A percentile compares a stretch with the other conserved stretches of the same genome.
phyloP scores from a whole-genome alignment of 2,329 filamentous ascomycete species.

The Aspergillus unguis region DNA sequence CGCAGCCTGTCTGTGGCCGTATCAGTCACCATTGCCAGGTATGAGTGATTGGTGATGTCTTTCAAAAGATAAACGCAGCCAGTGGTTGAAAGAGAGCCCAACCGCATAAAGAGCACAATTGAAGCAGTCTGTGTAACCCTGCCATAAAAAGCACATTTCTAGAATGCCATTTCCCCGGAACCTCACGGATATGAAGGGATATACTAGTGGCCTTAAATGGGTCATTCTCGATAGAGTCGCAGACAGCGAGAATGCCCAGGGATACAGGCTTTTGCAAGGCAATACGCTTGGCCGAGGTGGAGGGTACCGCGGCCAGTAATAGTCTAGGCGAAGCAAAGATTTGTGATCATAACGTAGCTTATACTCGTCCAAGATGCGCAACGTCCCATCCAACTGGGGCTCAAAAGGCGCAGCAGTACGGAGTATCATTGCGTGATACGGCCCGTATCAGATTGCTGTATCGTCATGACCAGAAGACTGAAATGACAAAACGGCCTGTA shows the following conservation, averaged over 20 bases:
- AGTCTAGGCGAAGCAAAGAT: not conserved
- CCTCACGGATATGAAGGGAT: too few relatives aligned
- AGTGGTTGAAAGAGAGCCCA: too few relatives aligned
- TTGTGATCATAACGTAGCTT: constrained; percentile 10
- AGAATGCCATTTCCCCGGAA: too few relatives aligned
- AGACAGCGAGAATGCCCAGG: not conserved
- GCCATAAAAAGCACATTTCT: too few relatives aligned
- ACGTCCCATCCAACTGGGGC: constrained; percentile 28
- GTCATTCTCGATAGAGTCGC: not conserved
- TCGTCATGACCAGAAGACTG: constrained; percentile 8
- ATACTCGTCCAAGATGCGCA: constrained; percentile 24
- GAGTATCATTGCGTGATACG: constrained; percentile 4
- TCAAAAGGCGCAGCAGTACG: not conserved
- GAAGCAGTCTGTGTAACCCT: too few relatives aligned
- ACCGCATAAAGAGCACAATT: too few relatives aligned
- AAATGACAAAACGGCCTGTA: constrained; percentile 13
- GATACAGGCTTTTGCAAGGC: not conserved
- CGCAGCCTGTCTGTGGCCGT: too few relatives aligned
- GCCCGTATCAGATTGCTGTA: constrained; percentile 1
- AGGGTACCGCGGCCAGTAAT: not conserved
- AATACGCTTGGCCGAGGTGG: not conserved
- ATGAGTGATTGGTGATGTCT: too few relatives aligned
- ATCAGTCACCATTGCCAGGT: too few relatives aligned
- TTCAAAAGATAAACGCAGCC: too few relatives aligned
- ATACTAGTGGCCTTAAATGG: too few relatives aligned